Evolutionary conservation across 148 eudicot genomes (phyloP).

Genomic region (Chenopodium album): DNA sequence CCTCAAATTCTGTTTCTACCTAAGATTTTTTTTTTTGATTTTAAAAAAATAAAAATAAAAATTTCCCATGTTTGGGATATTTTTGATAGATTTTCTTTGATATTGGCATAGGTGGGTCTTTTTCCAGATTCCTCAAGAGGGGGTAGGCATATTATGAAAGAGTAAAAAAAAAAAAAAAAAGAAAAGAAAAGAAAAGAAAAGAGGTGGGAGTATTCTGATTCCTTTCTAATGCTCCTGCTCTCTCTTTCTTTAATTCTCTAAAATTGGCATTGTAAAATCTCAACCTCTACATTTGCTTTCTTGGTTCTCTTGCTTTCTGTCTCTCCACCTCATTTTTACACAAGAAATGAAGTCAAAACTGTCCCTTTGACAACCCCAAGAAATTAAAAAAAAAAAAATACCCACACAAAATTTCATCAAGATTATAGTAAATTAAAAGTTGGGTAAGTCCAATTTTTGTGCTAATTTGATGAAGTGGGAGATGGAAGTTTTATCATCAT

Average conservation of each 20-base stretch:
- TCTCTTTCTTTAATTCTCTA: constrained; percentile 41
- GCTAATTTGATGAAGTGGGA: constrained; percentile 44
- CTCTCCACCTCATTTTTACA: constrained; percentile 26
- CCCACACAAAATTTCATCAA: neutral
- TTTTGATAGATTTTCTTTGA: constrained; percentile 27
- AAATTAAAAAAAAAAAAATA: constrained; percentile 1
- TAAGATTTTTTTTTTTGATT: neutral
- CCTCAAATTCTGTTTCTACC: neutral
- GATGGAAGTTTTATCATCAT: constrained; percentile 71
- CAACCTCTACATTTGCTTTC: constrained; percentile 46
- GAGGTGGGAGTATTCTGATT: constrained; percentile 60
- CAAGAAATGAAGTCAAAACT: constrained; percentile 26
- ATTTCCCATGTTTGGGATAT: constrained; percentile 17
- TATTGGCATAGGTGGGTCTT: constrained; percentile 44
- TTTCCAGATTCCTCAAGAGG: constrained; percentile 62
- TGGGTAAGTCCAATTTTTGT: neutral
- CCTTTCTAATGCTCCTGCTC: constrained; percentile 44
- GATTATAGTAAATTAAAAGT: neutral
- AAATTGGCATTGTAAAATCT: constrained; percentile 37
- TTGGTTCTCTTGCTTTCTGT: constrained; percentile 17
- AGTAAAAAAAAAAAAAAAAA: constrained; percentile 9
- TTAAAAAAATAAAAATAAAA: too few relatives aligned
- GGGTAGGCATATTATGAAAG: constrained; percentile 27
- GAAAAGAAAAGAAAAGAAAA: neutral
- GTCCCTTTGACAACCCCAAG: constrained; percentile 18